phyloP scores from a whole-genome alignment of 2,329 filamentous ascomycete genomes.

The Calonectria pseudoturangicola region DNA sequence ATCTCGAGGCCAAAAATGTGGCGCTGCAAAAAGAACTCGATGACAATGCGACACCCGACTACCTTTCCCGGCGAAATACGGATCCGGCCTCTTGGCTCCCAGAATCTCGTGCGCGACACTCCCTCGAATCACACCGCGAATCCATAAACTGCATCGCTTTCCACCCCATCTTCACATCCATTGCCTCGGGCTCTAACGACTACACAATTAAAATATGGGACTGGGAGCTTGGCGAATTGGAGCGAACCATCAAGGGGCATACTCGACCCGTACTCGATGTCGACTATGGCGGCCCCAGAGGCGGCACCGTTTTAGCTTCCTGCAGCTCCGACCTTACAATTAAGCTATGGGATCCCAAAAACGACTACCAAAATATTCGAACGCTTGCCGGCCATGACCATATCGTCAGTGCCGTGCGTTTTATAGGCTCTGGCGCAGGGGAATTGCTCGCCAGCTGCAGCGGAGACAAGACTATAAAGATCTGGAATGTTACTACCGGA shows the following conservation, averaged over 20 bases:
- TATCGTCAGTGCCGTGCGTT: constrained; percentile 90
- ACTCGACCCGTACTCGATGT: constrained; percentile 91
- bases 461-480: constrained; percentile 87
- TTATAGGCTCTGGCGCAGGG: constrained; percentile 88
- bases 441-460: constrained; percentile 92
- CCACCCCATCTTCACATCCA: constrained; percentile 91
- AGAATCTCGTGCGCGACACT: constrained; percentile 84
- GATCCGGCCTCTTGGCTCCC: constrained; percentile 91
- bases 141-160: constrained; percentile 92
- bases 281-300: constrained; percentile 90
- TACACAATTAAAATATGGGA: constrained; percentile 98
- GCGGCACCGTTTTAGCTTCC: constrained; percentile 69
- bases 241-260: constrained; percentile 92
- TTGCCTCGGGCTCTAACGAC: constrained; percentile 93
- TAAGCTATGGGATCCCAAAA: constrained; percentile 93
- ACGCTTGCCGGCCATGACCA: constrained; percentile 95
- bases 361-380: constrained; percentile 96
- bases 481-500: constrained; percentile 95
- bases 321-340: constrained; percentile 94
- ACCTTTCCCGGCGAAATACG: constrained; percentile 85
- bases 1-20: constrained; percentile 85
- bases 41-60: constrained; percentile 83
- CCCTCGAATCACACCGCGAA: constrained; percentile 85
- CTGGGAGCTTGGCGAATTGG: constrained; percentile 93
- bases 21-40: constrained; percentile 86